phyloP scores from a whole-genome alignment of 768 basidiomycete species.

The Pleurotus eryngii region DNA sequence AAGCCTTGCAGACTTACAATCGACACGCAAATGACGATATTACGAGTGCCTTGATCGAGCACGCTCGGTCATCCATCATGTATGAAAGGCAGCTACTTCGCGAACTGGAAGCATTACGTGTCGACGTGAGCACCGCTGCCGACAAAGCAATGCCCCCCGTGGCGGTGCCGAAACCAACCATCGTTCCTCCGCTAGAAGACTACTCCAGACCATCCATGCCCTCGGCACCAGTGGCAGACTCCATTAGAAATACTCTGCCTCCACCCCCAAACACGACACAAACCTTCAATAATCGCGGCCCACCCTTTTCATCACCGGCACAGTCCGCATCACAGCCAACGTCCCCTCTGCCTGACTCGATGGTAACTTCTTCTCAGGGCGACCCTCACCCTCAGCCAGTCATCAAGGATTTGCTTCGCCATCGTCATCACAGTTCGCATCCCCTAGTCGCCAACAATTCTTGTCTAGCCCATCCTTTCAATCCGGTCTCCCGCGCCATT shows the following conservation, averaged over 20 bases:
- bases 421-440: conserved; percentile 2
- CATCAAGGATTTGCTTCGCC: neutral
- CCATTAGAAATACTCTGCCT: neutral
- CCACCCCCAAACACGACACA: conserved; percentile 7
- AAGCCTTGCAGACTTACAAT: conserved; percentile 80
- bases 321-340: neutral
- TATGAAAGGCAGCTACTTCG: conserved; percentile 87
- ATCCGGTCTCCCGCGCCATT: conserved; percentile 17
- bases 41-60: conserved; percentile 85
- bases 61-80: conserved; percentile 87
- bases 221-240: conserved; percentile 3
- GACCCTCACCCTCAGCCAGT: conserved; percentile 2
- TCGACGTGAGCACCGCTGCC: conserved; percentile 64
- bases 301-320: conserved; percentile 1
- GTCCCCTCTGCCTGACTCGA: conserved; percentile 7
- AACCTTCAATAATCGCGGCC: neutral
- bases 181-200: conserved; percentile 66
- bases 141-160: conserved; percentile 53
- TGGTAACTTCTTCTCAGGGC: conserved; percentile 7
- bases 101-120: conserved; percentile 81
- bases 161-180: conserved; percentile 53
- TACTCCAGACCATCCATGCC: conserved; percentile 31
- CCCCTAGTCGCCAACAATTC: conserved; percentile 5
- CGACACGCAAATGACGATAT: conserved; percentile 89
- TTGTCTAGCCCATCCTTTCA: conserved; percentile 8